phyloP scores from a whole-genome alignment of 164 flowering plant genomes.

The Houttuynia cordata region DNA sequence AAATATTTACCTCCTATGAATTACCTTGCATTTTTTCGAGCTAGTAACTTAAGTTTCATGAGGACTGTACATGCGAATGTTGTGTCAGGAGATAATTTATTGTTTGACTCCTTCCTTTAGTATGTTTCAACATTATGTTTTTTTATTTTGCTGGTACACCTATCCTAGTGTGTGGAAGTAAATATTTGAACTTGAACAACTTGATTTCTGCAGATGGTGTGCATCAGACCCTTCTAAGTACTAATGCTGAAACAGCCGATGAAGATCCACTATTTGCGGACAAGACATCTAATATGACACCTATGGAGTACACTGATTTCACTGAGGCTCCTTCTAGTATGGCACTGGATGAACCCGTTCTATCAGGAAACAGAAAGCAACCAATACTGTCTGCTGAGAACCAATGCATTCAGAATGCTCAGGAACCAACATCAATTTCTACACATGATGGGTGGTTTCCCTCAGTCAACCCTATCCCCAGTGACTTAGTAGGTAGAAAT shows the following conservation, averaged over 20 bases:
- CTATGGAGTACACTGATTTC: constrained; percentile 13
- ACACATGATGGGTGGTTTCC: constrained; percentile 50
- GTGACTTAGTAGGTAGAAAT: constrained; percentile 51
- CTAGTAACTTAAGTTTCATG: too few species aligned
- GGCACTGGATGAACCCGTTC: constrained; percentile 42
- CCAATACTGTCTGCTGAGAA: constrained; percentile 21
- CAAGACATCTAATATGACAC: constrained; percentile 8
- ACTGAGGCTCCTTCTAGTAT: constrained; percentile 57
- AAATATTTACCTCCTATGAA: too few species aligned
- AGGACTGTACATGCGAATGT: too few species aligned
- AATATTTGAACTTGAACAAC: too few species aligned
- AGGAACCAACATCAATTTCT: constrained; percentile 19
- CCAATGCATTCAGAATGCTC: constrained; percentile 15
- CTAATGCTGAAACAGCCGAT: constrained; percentile 9
- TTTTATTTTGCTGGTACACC: too few species aligned
- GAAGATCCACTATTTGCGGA: constrained; percentile 9
- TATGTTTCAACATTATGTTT: too few species aligned
- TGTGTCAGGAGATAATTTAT: too few species aligned
- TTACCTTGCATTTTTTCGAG: too few species aligned
- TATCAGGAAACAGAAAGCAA: not conserved
- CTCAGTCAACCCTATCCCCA: constrained; percentile 24
- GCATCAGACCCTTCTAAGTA: not conserved
- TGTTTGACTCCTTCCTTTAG: too few species aligned
- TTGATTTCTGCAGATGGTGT: not conserved
- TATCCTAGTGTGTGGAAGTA: too few species aligned